Conservation (phyloP, 139 green algal genomes). For the Pycnococcus provasolii region DNA sequence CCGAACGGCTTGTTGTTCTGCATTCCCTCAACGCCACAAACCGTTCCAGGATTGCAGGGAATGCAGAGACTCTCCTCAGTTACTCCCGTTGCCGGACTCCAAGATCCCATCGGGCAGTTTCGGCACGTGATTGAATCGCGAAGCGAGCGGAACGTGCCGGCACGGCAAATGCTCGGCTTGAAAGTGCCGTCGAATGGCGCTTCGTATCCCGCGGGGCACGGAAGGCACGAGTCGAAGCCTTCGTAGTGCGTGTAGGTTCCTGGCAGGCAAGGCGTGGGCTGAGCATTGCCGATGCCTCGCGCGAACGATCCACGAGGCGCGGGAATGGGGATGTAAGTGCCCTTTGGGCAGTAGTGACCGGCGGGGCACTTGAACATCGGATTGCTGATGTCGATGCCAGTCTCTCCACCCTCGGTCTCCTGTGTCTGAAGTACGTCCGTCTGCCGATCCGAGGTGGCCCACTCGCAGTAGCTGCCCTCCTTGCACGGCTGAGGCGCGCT, state of each 20-base stretch:
- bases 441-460: conserved; percentile 1
- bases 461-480: conserved; percentile 23
- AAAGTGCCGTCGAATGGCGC: conserved; percentile 9
- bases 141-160: conserved; percentile 1
- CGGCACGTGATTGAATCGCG: conserved; percentile 12
- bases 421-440: not conserved
- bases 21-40: conserved; percentile 12
- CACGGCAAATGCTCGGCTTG: conserved; percentile 2
- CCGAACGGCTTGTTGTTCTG: conserved; percentile 24
- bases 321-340: conserved; percentile 23
- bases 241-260: conserved; percentile 20
- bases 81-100: not conserved
- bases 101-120: conserved; percentile 15
- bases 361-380: conserved; percentile 13
- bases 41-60: conserved; percentile 17
- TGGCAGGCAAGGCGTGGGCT: conserved; percentile 6
- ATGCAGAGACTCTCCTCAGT: conserved; percentile 14
- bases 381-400: not conserved
- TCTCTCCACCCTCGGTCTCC: not conserved
- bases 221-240: conserved; percentile 12
- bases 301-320: conserved; percentile 17
- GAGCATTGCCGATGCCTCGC: conserved; percentile 6
- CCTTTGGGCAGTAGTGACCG: conserved; percentile 18
- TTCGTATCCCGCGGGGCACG: conserved; percentile 16
- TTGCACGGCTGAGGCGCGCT: conserved; percentile 21